These are phyloP conservation scores for Colletotrichum nymphaeae DNA, from an alignment of 2,329 filamentous ascomycete genomes.

Conservation along the genomic window DNA sequence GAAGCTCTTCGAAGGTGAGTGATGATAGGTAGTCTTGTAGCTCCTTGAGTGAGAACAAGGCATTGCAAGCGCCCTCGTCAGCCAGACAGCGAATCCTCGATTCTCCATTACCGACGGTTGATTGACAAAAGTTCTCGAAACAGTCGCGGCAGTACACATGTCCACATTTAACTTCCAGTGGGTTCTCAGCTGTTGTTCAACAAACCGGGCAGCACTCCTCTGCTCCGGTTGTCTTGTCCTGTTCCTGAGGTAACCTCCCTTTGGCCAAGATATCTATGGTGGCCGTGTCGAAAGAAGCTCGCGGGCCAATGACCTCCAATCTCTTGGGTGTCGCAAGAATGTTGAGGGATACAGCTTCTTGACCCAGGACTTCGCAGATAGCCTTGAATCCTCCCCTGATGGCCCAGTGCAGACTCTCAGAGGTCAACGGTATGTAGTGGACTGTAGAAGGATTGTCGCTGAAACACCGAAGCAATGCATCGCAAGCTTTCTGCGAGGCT, in stretches of 20 bases:
- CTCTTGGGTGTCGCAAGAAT: conserved; percentile 44
- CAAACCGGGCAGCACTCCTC: conserved; percentile 47
- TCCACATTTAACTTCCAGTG: conserved; percentile 48
- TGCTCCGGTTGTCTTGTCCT: not conserved
- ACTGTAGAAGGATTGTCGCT: conserved; percentile 37
- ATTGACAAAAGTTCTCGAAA: conserved; percentile 48
- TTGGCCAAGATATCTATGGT: conserved; percentile 30
- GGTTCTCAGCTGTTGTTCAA: conserved; percentile 48
- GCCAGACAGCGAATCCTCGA: conserved; percentile 42
- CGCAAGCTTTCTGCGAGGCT: conserved; percentile 34
- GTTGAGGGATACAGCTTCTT: conserved; percentile 45
- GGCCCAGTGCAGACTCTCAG: conserved; percentile 43
- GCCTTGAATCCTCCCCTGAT: conserved; percentile 46
- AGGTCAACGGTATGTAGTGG: not conserved
- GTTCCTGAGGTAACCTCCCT: not conserved
- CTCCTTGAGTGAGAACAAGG: conserved; percentile 40
- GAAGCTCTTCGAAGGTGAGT: conserved; percentile 48
- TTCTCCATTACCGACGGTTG: not conserved
- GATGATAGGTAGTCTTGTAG: conserved; percentile 46
- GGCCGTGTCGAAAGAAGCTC: conserved; percentile 36
- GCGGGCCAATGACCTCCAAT: conserved; percentile 45
- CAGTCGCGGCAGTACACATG: conserved; percentile 57
- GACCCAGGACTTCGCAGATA: conserved; percentile 41
- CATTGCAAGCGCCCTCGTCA: conserved; percentile 39
- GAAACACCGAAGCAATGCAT: conserved; percentile 40